Evolutionary conservation across 495 filamentous ascomycete species (phyloP), one percentile per base, ranked within the genome.

Genomic region (Pyrenula aspistea): DNA sequence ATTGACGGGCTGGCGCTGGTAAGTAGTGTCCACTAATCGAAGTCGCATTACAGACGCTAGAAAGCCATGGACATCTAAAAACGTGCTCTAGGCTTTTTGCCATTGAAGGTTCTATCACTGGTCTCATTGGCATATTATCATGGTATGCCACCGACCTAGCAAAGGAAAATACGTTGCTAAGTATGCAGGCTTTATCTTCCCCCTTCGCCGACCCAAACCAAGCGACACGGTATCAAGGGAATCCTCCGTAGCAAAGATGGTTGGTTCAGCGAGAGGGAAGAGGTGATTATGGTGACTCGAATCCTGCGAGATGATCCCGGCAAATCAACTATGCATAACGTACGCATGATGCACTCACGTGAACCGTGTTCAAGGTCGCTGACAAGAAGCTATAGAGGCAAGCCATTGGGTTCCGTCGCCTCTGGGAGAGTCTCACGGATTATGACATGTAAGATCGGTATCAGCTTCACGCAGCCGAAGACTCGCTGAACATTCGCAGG

Each of bases 231-330:
- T 77, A 81, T 52, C 73, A 85, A 20, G 83, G 84, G 2, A 55
- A 11, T 48, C 19, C 19, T 48, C 42, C 42, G 42, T 48, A 11
- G 19, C 50, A 80, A 77, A 55, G 70, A 85, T 8, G 84, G 84
- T 0, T 87, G 83, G 83, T 87, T 87, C 59, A 76, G 66, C 1
- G 78, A 80, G 54, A 65, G 75, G 0, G 79, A 85, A 59, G 77
- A 82, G 59, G 71, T 67, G 11, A 85, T 87, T 60, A 77, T 87
- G 48, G 81, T 85, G 3, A 87, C 83, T 59, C 76, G 84, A 2
- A 71, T 86, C 12, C 67, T 86, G 12, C 73, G 82, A 20, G 84
- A 86, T 49, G 83, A 86, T 60, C 84, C 84, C 0, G 73, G 69
- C 53, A 86, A 86, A 65, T 77, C 76, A 25, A 55, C 58, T 10